Evolutionary conservation across 176 grass and related monocot genomes (phyloP).

Genomic region (Zizania latifolia): DNA sequence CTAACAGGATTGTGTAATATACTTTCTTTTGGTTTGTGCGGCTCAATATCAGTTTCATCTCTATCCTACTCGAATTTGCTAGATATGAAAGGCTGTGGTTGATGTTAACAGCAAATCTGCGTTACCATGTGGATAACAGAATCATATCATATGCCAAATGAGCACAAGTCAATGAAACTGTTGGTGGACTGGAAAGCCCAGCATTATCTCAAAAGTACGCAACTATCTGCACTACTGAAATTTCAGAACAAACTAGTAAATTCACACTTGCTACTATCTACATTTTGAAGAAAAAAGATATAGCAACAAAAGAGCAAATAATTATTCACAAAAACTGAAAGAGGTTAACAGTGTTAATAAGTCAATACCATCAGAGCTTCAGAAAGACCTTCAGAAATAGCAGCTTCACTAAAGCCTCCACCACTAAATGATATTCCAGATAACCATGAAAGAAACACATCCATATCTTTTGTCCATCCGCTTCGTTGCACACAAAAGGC

Average conservation of each 20-base stretch:
- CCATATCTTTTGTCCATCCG: slow-evolving; percentile 88
- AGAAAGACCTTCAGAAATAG: slow-evolving; percentile 80
- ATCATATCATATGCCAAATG: background rate
- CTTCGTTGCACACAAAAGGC: slow-evolving; percentile 74
- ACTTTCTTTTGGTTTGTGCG: background rate
- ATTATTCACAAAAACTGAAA: background rate
- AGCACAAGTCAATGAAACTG: background rate
- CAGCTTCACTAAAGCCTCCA: slow-evolving; percentile 76
- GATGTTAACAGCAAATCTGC: background rate
- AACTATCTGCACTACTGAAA: background rate
- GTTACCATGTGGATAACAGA: background rate
- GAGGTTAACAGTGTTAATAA: background rate
- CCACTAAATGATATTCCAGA: slow-evolving; percentile 74
- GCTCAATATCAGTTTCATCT: background rate
- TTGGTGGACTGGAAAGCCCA: background rate
- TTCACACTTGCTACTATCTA: background rate
- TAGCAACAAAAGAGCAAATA: background rate
- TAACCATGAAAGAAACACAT: slow-evolving; percentile 71
- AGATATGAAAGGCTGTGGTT: background rate
- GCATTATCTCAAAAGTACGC: background rate
- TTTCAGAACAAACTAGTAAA: background rate
- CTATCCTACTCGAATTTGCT: background rate
- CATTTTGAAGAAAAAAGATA: background rate
- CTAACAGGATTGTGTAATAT: too few species aligned
- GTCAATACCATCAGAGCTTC: slow-evolving; percentile 71